Base-by-base conservation (phyloP, 768 basidiomycete species). In the Leccinum uliginosum region DNA sequence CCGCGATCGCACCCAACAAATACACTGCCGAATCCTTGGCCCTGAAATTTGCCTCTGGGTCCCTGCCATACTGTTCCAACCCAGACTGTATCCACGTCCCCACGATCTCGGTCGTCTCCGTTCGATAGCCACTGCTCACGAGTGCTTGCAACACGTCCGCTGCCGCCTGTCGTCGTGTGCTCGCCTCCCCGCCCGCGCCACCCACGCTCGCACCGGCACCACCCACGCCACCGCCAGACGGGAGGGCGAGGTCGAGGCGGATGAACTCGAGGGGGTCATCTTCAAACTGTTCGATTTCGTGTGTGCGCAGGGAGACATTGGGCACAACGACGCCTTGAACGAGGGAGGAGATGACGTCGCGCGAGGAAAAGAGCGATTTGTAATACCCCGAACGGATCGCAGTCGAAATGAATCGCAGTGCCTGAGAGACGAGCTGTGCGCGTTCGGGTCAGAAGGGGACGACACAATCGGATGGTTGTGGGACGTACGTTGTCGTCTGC, bases 231-330 rank as follows among this genome's bases (percentile, higher is more conserved):
- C 74, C 56, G 15, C 68, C 70, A 55, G 88, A 85, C 54, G 78
- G 80, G 64, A 82, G 75, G 14, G 93, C 80, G 26, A 96, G 77
- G 65, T 96, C 93, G 43, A 91, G 80, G 21, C 93, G 86, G 63
- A 98, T 91, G 69, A 89, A 98, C 68, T 98, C 96, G 38, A 96
- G 81, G 0, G 97, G 95, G 62, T 97, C 95, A 59, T 98, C 97
- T 72, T 97, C 94, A 65, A 99, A 98, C 70, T 93, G 87, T 65
- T 99, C 97, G 50, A 91, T 80, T 55, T 98, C 95, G 62, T 93
- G 89, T 38, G 89, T 87, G 59, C 94, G 83, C 14, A 98, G 78
- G 14, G 83, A 77, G 57, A 97, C 91, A 65, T 97, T 98, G n/a
- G 96, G 94, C 26, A 98, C 80, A 24, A 98, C 88, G 56, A 98